Evolutionary conservation across 1,139 yeast genomes (phyloP).

Genomic region (Suhomyces ambrosiae): DNA sequence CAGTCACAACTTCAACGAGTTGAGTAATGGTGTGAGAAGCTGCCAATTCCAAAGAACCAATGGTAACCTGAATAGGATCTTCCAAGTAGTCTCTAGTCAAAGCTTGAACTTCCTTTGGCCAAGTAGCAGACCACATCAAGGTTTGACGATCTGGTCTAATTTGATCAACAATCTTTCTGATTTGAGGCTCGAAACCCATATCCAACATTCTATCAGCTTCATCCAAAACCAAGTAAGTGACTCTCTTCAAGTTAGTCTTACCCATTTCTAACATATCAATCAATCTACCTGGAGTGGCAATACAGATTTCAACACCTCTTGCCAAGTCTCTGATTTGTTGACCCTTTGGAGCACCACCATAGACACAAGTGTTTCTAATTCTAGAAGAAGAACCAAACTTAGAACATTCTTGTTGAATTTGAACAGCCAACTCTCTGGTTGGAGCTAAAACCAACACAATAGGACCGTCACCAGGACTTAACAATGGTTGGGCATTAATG

Average conservation of each 20-base stretch:
- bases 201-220: slow-evolving; percentile 97
- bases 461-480: slow-evolving; percentile 95
- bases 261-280: slow-evolving; percentile 96
- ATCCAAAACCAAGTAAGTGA: slow-evolving; percentile 93
- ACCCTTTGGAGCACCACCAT: slow-evolving; percentile 99
- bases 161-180: slow-evolving; percentile 91
- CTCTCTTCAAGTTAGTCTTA: slow-evolving; percentile 93
- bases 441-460: slow-evolving; percentile 95
- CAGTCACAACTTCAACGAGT: slow-evolving; percentile 86
- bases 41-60: slow-evolving; percentile 93
- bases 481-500: slow-evolving; percentile 95
- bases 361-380: slow-evolving; percentile 95
- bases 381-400: slow-evolving; percentile 90
- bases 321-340: slow-evolving; percentile 94
- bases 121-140: slow-evolving; percentile 99
- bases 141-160: slow-evolving; percentile 98
- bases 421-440: slow-evolving; percentile 98
- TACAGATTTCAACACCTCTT: slow-evolving; percentile 92
- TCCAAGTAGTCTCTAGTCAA: slow-evolving; percentile 87
- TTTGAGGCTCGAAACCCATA: slow-evolving; percentile 97
- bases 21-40: slow-evolving; percentile 97
- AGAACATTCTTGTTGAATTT: slow-evolving; percentile 93
- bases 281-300: slow-evolving; percentile 98
- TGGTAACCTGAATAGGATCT: slow-evolving; percentile 93
- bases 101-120: slow-evolving; percentile 98